Percentiles rank a stretch among this genome's conserved stretches.
Evolutionary conservation across 495 filamentous ascomycete genomes (phyloP).

Genomic region (Hyaloscypha variabilis): DNA sequence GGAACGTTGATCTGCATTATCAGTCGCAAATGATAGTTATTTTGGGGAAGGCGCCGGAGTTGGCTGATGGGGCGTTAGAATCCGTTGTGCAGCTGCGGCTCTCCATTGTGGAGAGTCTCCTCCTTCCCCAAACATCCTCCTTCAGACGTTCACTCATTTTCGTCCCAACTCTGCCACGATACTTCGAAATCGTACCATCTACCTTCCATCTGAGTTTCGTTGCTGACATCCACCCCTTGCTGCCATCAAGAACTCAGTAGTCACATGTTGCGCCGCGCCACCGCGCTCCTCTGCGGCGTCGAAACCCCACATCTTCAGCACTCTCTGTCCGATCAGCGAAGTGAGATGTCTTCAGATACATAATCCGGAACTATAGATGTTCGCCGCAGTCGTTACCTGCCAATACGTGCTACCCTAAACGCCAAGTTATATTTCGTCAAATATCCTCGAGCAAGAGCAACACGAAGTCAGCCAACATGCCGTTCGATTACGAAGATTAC

Average conservation of each 20-base stretch:
- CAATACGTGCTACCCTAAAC: not conserved
- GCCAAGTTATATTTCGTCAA: not conserved
- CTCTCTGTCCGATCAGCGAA: too few species aligned
- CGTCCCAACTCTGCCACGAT: not conserved
- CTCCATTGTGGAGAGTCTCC: not conserved
- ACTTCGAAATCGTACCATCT: not conserved
- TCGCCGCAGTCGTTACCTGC: not conserved
- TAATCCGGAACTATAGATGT: not conserved
- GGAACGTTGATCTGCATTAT: not conserved
- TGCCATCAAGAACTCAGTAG: not conserved
- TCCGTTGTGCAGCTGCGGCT: not conserved
- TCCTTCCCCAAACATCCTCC: not conserved
- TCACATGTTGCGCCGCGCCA: not conserved
- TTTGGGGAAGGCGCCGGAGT: not conserved
- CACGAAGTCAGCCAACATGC: conserved; percentile 22
- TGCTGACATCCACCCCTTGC: not conserved
- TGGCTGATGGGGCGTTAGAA: not conserved
- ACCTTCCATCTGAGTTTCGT: not conserved
- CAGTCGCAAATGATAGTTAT: not conserved
- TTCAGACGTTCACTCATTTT: not conserved
- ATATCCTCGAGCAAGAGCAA: not conserved
- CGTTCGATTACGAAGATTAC: conserved; percentile 35
- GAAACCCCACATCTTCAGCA: not conserved
- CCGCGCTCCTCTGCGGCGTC: not conserved
- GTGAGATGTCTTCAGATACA: not conserved